Conservation (phyloP, 257 asterid genomes). For the Solanum stenotomum region DNA sequence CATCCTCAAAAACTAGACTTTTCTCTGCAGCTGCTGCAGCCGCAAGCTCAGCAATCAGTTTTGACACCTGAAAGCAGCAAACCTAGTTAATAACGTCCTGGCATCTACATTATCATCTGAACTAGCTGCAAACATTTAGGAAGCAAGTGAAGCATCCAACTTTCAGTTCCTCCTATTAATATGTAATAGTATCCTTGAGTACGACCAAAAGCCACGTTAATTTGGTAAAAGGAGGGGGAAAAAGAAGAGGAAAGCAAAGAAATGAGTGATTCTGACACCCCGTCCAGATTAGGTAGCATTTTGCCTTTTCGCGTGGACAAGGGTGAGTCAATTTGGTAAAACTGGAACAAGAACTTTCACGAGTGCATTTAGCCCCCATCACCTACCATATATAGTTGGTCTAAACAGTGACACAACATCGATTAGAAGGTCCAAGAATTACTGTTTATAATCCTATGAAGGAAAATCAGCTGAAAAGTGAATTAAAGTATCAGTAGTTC, state of each 20-base stretch:
- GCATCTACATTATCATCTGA: background rate
- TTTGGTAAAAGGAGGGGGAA: background rate
- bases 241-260: background rate
- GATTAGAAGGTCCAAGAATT: background rate
- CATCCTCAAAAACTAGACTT: slow-evolving; percentile 60
- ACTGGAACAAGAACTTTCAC: background rate
- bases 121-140: background rate
- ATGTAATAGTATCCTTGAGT: background rate
- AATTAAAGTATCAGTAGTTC: background rate
- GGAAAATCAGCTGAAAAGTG: background rate
- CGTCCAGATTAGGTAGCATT: background rate
- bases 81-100: background rate
- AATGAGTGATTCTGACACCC: background rate
- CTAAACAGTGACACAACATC: background rate
- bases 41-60: slow-evolving; percentile 74
- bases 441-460: background rate
- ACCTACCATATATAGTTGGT: background rate
- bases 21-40: slow-evolving; percentile 81
- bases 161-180: background rate
- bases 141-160: background rate
- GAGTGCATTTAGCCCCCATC: background rate
- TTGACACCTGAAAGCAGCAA: slow-evolving; percentile 48
- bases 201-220: background rate
- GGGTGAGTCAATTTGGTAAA: background rate
- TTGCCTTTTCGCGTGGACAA: background rate